A percentile compares a stretch with the other conserved stretches of the same genome.
phyloP scores from a whole-genome alignment of 2,329 filamentous ascomycete genomes.

The Curvularia eragrostidis region DNA sequence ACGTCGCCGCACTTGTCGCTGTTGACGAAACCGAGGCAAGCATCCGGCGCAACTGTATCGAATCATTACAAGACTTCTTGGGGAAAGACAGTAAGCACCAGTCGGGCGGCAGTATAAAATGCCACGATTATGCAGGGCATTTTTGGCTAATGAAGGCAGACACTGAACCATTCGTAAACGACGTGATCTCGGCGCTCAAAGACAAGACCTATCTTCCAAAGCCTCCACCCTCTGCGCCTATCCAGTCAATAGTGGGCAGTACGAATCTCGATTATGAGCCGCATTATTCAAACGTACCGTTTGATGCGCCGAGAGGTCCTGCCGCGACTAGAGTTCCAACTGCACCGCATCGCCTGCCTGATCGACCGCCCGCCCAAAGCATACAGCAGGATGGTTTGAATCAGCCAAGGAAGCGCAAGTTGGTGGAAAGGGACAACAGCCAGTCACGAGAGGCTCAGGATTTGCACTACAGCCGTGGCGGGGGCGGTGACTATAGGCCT shows the following conservation, averaged over 20 bases:
- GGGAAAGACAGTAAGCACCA: conserved; percentile 61
- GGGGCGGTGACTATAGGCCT: conserved; percentile 49
- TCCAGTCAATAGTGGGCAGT: conserved; percentile 32
- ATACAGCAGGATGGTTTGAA: conserved; percentile 22
- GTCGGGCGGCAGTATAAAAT: conserved; percentile 1
- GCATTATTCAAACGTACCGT: conserved; percentile 24
- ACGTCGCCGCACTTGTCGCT: conserved; percentile 77
- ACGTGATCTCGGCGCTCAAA: conserved; percentile 71
- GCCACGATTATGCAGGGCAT: not conserved
- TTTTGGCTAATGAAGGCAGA: conserved; percentile 51
- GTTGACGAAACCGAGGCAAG: conserved; percentile 66
- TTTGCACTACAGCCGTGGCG: conserved; percentile 44
- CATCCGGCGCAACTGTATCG: conserved; percentile 71
- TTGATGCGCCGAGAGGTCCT: conserved; percentile 35
- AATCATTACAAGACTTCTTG: conserved; percentile 77
- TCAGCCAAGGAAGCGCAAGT: conserved; percentile 62
- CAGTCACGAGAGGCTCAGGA: conserved; percentile 51
- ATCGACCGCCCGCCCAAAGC: conserved; percentile 18
- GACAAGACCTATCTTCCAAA: conserved; percentile 55
- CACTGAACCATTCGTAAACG: conserved; percentile 69
- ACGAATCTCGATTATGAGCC: conserved; percentile 31
- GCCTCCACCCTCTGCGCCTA: conserved; percentile 30
- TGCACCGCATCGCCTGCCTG: conserved; percentile 20
- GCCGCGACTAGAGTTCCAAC: conserved; percentile 20
- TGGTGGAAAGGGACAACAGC: conserved; percentile 61